Base-by-base conservation (phyloP, 805 yeast genomes). In the Ogataea thermomethanolica region DNA sequence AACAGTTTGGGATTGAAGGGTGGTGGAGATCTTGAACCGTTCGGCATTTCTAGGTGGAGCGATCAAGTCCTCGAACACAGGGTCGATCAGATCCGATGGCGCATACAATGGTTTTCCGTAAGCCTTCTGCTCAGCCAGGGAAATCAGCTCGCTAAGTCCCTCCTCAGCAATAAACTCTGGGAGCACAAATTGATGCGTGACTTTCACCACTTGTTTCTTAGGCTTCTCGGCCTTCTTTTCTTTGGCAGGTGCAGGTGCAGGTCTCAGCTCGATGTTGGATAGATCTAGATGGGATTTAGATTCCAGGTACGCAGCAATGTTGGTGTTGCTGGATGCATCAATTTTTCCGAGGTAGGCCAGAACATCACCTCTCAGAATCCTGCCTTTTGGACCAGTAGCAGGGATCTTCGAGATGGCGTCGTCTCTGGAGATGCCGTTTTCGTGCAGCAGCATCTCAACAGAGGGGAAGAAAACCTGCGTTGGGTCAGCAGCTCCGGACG, bases 301-400 rank as follows among this genome's bases (percentile, higher is more conserved):
- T 36, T 74, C 67, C 48, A 90, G 62, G 55, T 68, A 81, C 23
- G 75, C 65, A 5, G 84, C 69, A 43, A 90, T 70, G 14, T 65
- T 59, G 13, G 63, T 53, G 17, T 79, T 78, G 6, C 81, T 65
- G 7, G 75, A 79, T 27, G 67, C 53, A 8, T 86, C 64, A 39
- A 90, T 84, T 45, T 74, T 64, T 22, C 98, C 97, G 37, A 90
- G 56, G 58, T 77, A 79, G 0, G 95, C 93, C 49, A 90, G 71
- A 1, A 90, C 91, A 61, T 91, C 99, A 48, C 98, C 98, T 65
- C 84, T 86, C 48, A 91, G 71, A 29, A 91, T 60, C 55, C 95
- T 75, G 8, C 98, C 98, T 41, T 80, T 74, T 22, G 95, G 95
- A 14, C 98, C 99, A 1, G 95, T 73, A 7, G 96, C 95, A 29